Evolutionary conservation across 2,329 filamentous ascomycete genomes (phyloP), one percentile per base, ranked within the genome.

Genomic region (Elsinoe batatas): DNA sequence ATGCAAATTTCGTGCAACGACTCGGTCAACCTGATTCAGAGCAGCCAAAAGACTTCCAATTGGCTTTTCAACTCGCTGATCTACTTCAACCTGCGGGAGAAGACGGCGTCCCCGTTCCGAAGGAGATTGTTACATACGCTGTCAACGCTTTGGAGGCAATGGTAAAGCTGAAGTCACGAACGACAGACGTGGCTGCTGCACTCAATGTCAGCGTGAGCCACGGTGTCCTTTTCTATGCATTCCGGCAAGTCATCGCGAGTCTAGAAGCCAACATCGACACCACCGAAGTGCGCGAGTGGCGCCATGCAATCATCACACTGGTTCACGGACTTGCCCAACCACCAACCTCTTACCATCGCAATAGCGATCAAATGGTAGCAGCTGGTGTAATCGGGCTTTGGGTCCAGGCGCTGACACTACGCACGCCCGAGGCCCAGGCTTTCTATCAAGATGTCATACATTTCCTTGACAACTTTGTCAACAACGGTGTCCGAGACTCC

Each of bases 201-300:
- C 75, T 99, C 40, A 95, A 90, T 64, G 88, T 94, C 54, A 95
- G 91, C 63, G 91, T 97, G 36, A 97, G 95, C 64, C 94, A 98
- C 64, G 94, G 93, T 12, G 86, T 97, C 30, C 78, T 99, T 43
- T 85, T 97, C 62, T 97, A 96, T 65, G 81, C 96, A 61, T 85
- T 95, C 50, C 82, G 91, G 56, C 96, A 95, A 70, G 88, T 90
- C 8, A 87, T 97, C 57, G 84, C 85, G 15, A 87, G 90, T 60
- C 85, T 98, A 73, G 74, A 75, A 49, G 67, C 74, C 50, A 81
- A 85, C 56, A 72, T 76, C 57, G 58, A 79, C 18, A 78, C 83
- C 60, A 78, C 80, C 56, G 80, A 81, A n/a, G 76, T 83, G 58
- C 89, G 95, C 66, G 84, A 93, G 64, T 98, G 91, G 91, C 85